These are phyloP conservation scores for Pseudogymnoascus sp. DNA, from an alignment of 2,329 filamentous ascomycete species.

Conservation along the genomic window DNA sequence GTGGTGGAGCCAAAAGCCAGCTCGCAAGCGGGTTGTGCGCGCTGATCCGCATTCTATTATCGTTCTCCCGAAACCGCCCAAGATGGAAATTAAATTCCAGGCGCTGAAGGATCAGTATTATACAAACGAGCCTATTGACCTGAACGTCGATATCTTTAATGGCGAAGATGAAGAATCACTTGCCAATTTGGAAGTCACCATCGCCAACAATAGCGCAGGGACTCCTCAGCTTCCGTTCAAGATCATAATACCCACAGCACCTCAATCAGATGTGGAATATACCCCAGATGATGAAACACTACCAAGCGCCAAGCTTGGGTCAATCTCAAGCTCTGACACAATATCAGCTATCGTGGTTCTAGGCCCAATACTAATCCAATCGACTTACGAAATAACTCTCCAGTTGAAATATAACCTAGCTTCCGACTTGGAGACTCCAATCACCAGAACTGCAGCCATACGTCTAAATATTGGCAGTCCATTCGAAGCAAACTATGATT, in stretches of 20 bases:
- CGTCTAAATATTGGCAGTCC: constrained; percentile 69
- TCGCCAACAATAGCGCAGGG: constrained; percentile 49
- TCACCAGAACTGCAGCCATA: constrained; percentile 63
- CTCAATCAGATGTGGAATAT: background rate
- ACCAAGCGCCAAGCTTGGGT: constrained; percentile 20
- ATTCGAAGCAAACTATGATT: constrained; percentile 87
- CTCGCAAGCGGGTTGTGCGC: constrained; percentile 40
- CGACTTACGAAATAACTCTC: constrained; percentile 59
- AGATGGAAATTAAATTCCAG: constrained; percentile 67
- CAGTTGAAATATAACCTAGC: constrained; percentile 70
- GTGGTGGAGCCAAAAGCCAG: constrained; percentile 41
- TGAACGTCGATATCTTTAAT: constrained; percentile 68
- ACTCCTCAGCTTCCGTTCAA: constrained; percentile 37
- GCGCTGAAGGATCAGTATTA: constrained; percentile 67
- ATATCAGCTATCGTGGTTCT: constrained; percentile 40
- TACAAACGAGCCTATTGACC: constrained; percentile 65
- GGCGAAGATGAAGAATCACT: constrained; percentile 73
- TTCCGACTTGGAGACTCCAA: constrained; percentile 71
- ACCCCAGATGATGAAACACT: constrained; percentile 4
- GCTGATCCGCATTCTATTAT: constrained; percentile 50
- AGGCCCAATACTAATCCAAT: constrained; percentile 42
- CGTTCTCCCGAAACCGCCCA: constrained; percentile 82
- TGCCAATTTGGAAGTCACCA: constrained; percentile 59
- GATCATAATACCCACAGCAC: background rate
- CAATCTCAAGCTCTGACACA: constrained; percentile 39